Evolutionary conservation across 2,329 filamentous ascomycete genomes (phyloP).

Genomic region (Daldinia sp.): DNA sequence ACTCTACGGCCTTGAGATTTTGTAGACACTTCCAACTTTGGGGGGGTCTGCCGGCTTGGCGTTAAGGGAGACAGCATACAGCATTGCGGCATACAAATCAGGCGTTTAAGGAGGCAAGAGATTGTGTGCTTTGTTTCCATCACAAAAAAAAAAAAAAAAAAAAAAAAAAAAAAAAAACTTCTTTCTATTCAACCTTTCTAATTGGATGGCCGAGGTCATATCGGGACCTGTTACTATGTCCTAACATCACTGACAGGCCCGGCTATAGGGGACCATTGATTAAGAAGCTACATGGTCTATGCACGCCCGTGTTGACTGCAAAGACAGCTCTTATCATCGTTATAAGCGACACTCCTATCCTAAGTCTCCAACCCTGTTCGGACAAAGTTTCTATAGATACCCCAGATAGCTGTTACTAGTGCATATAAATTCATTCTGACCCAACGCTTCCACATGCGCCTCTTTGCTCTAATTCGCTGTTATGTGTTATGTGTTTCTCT

Average conservation of each 20-base stretch:
- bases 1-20: neutral
- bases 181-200: neutral
- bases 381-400: slow-evolving; percentile 5
- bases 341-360: neutral
- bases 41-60: neutral
- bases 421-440: slow-evolving; percentile 3
- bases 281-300: slow-evolving; percentile 2
- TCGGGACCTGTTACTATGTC: neutral
- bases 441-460: neutral
- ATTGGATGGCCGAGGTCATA: neutral
- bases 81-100: slow-evolving; percentile 1
- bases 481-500: neutral
- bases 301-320: neutral
- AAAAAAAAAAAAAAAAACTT: neutral
- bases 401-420: neutral
- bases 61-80: neutral
- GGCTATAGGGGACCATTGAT: neutral
- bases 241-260: neutral
- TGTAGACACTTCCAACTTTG: neutral
- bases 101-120: neutral
- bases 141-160: neutral
- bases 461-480: neutral
- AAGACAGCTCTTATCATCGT: neutral
- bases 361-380: neutral
- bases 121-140: neutral